These are phyloP conservation scores for Sarocladiaceae sp. DNA, from an alignment of 2,329 filamentous ascomycete genomes.

Conservation along the genomic window DNA sequence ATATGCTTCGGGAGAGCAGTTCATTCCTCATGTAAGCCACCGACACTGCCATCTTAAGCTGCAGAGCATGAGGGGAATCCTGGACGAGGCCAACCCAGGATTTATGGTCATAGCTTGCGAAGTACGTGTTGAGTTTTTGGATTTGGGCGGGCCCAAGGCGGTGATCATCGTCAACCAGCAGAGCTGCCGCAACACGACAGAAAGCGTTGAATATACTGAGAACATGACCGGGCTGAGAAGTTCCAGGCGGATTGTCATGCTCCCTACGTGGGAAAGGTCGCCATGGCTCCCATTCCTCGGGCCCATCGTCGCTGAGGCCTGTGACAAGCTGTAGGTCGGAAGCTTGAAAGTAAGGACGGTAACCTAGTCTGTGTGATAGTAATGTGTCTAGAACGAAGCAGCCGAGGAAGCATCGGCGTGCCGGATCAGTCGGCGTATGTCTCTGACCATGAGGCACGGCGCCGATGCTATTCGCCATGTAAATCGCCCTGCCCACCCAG, in stretches of 20 bases:
- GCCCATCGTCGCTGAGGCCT: background rate
- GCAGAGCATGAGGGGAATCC: background rate
- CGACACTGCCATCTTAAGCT: background rate
- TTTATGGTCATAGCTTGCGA: background rate
- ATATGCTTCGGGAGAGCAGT: no score
- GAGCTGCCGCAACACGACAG: background rate
- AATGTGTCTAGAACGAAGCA: conserved; percentile 13
- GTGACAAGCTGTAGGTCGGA: background rate
- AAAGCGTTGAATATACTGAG: background rate
- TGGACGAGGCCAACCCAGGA: background rate
- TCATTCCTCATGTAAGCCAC: no score
- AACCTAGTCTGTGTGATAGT: conserved; percentile 5
- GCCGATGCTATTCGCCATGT: conserved; percentile 6
- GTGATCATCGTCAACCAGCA: no score
- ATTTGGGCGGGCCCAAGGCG: no score
- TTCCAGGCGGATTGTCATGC: no score
- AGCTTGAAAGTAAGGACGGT: conserved; percentile 8
- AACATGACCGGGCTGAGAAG: background rate
- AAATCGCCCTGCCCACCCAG: conserved; percentile 9
- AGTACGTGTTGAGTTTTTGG: no score
- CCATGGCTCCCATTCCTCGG: conserved; percentile 7
- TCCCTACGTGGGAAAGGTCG: background rate
- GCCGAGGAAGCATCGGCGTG: conserved; percentile 2
- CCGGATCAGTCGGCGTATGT: background rate
- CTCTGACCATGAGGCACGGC: background rate